A percentile compares a stretch with the other conserved stretches of the same genome.
phyloP scores from a whole-genome alignment of 2,329 filamentous ascomycete species.

The Xylariaceae sp. region DNA sequence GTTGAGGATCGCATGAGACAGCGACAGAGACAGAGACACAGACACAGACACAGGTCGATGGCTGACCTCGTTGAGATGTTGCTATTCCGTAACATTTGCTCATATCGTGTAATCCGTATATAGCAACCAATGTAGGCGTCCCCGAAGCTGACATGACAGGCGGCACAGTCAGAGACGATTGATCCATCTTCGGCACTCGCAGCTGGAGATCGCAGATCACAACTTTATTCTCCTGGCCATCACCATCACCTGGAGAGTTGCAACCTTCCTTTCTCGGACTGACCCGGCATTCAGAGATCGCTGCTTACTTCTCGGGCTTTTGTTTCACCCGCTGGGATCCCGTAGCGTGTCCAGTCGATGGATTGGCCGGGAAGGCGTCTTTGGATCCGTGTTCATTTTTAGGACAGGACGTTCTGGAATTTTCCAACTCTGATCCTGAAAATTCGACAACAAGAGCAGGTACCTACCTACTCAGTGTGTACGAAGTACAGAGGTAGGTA shows the following conservation, averaged over 20 bases:
- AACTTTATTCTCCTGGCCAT: conserved; percentile 4
- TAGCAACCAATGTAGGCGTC: background rate
- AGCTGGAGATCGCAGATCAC: conserved; percentile 11
- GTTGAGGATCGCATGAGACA: too few species aligned
- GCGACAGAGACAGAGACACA: too few species aligned
- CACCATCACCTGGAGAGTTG: background rate
- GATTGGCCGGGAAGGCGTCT: background rate
- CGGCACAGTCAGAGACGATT: background rate
- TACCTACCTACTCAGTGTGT: too few species aligned
- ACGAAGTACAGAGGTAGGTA: too few species aligned
- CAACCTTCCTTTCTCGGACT: conserved; percentile 12
- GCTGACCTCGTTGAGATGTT: too few species aligned
- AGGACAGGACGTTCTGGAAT: background rate
- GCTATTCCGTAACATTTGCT: too few species aligned
- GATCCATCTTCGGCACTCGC: conserved; percentile 6
- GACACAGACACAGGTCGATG: too few species aligned
- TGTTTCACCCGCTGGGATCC: too few species aligned
- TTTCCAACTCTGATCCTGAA: background rate
- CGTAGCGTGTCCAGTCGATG: background rate
- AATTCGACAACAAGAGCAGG: background rate
- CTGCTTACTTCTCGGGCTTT: too few species aligned
- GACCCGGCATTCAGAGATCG: background rate
- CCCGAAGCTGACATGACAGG: conserved; percentile 5
- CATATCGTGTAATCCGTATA: too few species aligned
- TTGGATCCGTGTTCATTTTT: background rate